Evolutionary conservation across 2,329 filamentous ascomycete species (phyloP), one percentile per base, ranked within the genome.

Genomic region (Cercospora sesami): DNA sequence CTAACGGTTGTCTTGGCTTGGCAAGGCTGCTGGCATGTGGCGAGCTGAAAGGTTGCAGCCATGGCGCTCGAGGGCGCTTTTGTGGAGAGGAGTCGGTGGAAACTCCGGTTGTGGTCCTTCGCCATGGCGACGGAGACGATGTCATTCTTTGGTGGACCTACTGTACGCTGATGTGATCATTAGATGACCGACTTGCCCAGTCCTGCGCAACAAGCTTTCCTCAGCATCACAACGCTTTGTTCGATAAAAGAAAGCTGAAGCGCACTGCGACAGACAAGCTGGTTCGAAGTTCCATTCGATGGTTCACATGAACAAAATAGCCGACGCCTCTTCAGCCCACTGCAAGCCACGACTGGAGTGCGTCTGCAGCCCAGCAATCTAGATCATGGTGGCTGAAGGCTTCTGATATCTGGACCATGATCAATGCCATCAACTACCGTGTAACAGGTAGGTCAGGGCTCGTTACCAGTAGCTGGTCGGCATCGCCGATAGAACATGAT

Each of bases 1-100:
- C 53, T 58, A 58, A 58, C 53, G 53, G 53, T 28, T 58, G 53
- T 58, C 26, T 28, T 21, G 53, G 16, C 53, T 58, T 58, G 53
- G 53, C 53, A n/a, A 33, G 30, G 26, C 30, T 58, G 16, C 30
- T n/a, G 26, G n/a, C 16, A 23, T 30, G 53, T 58, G 53, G 53
- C 53, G 53, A 58, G 53, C 53, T 58, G 30, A 58, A 28, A 53
- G 21, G 23, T 58, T n/a, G 26, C 23, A 33, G 26, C 53, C 53
- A 58, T 58, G 26, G 53, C 53, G 26, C 26, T 26, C 53, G 26
- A 58, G 31, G 26, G 53, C 53, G 26, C 26, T 26, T 48, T 14
- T 51, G 45, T 51, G 45, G 45, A 21, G 18, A 51, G 45, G 9
- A 23, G 45, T 51, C 21, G 45, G 45, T 51, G 45, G 5, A 51